These are phyloP conservation scores for Colletotrichum lindemuthianum DNA, from an alignment of 2,329 filamentous ascomycete species.

Conservation along the genomic window DNA sequence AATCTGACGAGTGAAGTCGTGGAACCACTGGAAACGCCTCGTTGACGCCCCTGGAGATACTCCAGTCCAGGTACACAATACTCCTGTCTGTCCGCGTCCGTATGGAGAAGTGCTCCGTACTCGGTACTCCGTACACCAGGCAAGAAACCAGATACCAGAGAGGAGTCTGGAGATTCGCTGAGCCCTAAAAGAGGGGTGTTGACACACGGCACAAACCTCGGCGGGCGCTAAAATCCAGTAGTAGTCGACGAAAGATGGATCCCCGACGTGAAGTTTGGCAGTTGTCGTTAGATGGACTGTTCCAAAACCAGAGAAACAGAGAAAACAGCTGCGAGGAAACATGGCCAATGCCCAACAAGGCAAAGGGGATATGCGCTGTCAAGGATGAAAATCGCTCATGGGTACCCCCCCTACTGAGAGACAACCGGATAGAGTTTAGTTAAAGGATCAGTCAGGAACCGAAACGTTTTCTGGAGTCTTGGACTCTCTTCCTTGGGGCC, in stretches of 20 bases:
- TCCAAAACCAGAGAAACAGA: not conserved
- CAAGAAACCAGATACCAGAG: not conserved
- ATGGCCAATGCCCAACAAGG: slow-evolving; percentile 26
- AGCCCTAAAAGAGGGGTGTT: no score
- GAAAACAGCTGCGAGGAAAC: slow-evolving; percentile 10
- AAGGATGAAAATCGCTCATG: slow-evolving; percentile 34
- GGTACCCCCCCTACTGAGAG: slow-evolving; percentile 9
- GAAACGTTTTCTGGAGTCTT: slow-evolving; percentile 24
- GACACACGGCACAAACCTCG: no score
- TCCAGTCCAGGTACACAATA: slow-evolving; percentile 7
- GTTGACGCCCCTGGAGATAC: slow-evolving; percentile 10
- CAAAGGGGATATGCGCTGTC: slow-evolving; percentile 22
- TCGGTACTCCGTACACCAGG: not conserved
- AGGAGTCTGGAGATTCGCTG: no score
- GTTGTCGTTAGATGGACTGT: not conserved
- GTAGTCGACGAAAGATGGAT: no score
- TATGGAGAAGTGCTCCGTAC: not conserved
- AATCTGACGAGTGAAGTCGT: slow-evolving; percentile 29
- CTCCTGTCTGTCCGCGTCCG: slow-evolving; percentile 1
- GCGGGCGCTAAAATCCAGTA: not conserved
- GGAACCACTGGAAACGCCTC: slow-evolving; percentile 17
- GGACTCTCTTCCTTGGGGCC: not conserved
- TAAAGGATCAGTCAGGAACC: slow-evolving; percentile 32
- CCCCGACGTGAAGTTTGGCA: slow-evolving; percentile 5
- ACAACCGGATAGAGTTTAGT: slow-evolving; percentile 28